These are phyloP conservation scores for Ceratocystis alfenasii DNA, from an alignment of 2,329 filamentous ascomycete genomes.

Conservation along the genomic window DNA sequence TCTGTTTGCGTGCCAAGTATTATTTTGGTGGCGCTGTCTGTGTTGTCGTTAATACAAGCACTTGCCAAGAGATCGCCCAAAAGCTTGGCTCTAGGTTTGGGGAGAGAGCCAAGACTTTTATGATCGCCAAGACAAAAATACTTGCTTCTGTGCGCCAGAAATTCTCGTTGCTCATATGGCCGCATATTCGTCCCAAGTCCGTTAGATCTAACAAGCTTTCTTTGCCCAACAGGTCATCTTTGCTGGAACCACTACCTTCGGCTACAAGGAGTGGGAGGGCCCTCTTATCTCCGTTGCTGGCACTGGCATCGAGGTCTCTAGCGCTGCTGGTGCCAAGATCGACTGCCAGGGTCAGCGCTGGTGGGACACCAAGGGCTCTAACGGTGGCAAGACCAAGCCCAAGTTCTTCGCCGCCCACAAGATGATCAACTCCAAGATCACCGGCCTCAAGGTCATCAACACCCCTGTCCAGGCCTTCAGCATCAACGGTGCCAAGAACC, in stretches of 20 bases:
- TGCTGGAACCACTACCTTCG: conserved; percentile 54
- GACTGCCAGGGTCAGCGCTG: conserved; percentile 45
- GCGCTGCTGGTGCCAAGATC: conserved; percentile 39
- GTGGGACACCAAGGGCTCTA: conserved; percentile 51
- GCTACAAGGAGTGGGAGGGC: conserved; percentile 52
- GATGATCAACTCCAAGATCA: conserved; percentile 31
- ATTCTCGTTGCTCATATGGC: background rate
- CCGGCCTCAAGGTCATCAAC: conserved; percentile 32
- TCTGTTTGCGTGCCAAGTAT: background rate
- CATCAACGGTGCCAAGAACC: conserved; percentile 30
- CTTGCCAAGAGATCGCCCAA: conserved; percentile 9
- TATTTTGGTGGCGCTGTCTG: background rate
- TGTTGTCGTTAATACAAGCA: background rate
- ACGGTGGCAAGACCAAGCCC: conserved; percentile 51
- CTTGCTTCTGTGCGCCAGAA: background rate
- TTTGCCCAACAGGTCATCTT: conserved; percentile 40
- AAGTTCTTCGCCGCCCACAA: conserved; percentile 44
- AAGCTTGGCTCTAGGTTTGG: background rate
- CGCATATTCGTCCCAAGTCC: background rate
- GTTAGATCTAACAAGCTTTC: conserved; percentile 6
- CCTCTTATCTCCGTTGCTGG: conserved; percentile 52
- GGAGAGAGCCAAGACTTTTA: background rate
- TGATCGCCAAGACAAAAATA: conserved; percentile 24
- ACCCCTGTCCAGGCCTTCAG: conserved; percentile 34
- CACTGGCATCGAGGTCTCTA: conserved; percentile 41